Conservation (phyloP, 352 stramenopile genomes). For the Thalassiosira delicatula region DNA sequence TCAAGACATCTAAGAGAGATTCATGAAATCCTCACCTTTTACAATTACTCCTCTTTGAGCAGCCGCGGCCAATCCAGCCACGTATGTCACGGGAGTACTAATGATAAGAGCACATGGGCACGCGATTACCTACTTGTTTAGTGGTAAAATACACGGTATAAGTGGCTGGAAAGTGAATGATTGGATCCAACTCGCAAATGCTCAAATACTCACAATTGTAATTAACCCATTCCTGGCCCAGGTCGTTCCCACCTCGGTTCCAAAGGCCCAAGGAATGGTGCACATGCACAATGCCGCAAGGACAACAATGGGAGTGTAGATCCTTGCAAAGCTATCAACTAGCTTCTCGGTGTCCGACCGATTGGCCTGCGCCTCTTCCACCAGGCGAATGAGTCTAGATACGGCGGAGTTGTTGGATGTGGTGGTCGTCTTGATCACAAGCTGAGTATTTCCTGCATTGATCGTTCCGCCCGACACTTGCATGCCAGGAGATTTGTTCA, state of each 20-base stretch:
- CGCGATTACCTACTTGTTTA: slow-evolving; percentile 84
- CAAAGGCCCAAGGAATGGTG: slow-evolving; percentile 80
- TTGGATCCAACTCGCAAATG: too few relatives aligned
- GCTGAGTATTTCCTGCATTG: slow-evolving; percentile 70
- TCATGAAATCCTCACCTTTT: slow-evolving; percentile 84
- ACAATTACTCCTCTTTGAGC: slow-evolving; percentile 85
- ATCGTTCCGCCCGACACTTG: slow-evolving; percentile 81
- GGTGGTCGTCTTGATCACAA: slow-evolving; percentile 74
- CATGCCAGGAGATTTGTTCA: slow-evolving; percentile 78
- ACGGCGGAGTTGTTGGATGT: slow-evolving; percentile 82
- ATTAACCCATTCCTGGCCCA: slow-evolving; percentile 82
- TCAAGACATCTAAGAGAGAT: too few relatives aligned
- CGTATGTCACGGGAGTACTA: slow-evolving; percentile 84
- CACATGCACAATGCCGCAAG: slow-evolving; percentile 75
- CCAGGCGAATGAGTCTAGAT: slow-evolving; percentile 80
- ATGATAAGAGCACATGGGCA: slow-evolving; percentile 87
- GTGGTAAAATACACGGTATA: too few relatives aligned
- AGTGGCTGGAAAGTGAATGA: too few relatives aligned
- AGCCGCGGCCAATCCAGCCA: slow-evolving; percentile 78
- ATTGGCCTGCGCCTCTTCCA: slow-evolving; percentile 84
- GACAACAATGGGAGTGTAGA: slow-evolving; percentile 84
- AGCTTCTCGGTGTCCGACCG: slow-evolving; percentile 83
- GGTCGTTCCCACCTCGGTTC: slow-evolving; percentile 63
- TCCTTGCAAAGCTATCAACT: slow-evolving; percentile 82
- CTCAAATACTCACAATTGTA: too few relatives aligned